Evolutionary conservation across 257 asterid genomes (phyloP).

Genomic region (Coffea eugenioides): DNA sequence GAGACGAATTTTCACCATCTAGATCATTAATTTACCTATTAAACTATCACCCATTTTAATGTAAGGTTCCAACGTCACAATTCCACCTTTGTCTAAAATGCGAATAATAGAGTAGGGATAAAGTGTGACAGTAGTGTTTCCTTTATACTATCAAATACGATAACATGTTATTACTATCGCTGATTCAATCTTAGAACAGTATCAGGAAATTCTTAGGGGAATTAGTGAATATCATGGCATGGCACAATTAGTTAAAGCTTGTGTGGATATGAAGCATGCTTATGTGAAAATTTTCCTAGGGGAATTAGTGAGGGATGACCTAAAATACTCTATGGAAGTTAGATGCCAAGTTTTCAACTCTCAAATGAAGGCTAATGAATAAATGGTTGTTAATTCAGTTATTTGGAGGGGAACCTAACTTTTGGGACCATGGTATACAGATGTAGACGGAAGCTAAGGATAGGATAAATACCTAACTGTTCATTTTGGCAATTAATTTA

Average conservation of each 20-base stretch:
- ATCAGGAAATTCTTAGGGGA: no score
- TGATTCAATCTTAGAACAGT: background rate
- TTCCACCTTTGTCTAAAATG: no score
- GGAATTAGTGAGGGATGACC: slow-evolving; percentile 6
- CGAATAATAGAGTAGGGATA: no score
- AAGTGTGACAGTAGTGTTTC: no score
- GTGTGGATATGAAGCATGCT: background rate
- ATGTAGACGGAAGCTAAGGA: background rate
- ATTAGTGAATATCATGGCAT: no score
- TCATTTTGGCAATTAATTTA: background rate
- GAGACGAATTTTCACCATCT: no score
- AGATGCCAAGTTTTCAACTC: background rate
- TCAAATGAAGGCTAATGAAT: slow-evolving; percentile 5
- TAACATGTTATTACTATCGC: no score
- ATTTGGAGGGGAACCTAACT: slow-evolving; percentile 10
- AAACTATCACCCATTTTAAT: no score
- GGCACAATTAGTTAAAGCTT: background rate
- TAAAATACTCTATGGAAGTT: background rate
- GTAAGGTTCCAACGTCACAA: no score
- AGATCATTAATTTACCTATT: no score
- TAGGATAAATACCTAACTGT: background rate
- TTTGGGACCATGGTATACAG: background rate
- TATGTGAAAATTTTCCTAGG: no score
- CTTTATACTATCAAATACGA: no score
- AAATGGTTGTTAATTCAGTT: background rate